Percentiles rank a stretch among this genome's conserved stretches.
These are phyloP conservation scores for Ceratocystis diversiconidia DNA, from an alignment of 2,329 filamentous ascomycete genomes.

Conservation along the genomic window DNA sequence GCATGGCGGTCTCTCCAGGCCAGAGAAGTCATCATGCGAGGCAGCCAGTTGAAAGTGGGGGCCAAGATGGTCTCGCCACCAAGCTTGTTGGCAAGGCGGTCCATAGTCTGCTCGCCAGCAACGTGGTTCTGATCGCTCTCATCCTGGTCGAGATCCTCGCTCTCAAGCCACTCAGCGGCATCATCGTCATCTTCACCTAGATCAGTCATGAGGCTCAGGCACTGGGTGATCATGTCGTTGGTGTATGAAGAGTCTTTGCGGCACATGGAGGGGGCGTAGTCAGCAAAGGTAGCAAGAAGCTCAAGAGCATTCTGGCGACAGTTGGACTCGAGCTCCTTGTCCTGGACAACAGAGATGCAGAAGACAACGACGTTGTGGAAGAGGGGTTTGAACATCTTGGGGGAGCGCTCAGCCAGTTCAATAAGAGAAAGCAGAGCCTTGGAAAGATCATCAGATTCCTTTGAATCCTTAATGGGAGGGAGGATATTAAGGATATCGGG, in stretches of 20 bases:
- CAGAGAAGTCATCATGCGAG: constrained; percentile 90
- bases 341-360: constrained; percentile 82
- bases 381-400: constrained; percentile 94
- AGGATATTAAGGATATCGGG: constrained; percentile 89
- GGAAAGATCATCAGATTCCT: constrained; percentile 81
- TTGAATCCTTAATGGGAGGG: constrained; percentile 80
- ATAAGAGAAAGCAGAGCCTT: constrained; percentile 84
- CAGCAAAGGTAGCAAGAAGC: constrained; percentile 94
- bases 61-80: constrained; percentile 85
- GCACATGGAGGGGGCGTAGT: constrained; percentile 88
- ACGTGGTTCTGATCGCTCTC: constrained; percentile 97
- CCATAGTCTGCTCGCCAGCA: constrained; percentile 96
- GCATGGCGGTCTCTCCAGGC: constrained; percentile 93
- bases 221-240: constrained; percentile 95
- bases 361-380: constrained; percentile 90
- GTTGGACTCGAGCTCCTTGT: constrained; percentile 84
- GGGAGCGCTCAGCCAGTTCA: constrained; percentile 82
- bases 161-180: constrained; percentile 80
- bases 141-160: constrained; percentile 88
- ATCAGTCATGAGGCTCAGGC: constrained; percentile 94
- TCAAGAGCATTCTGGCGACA: constrained; percentile 90
- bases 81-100: constrained; percentile 90
- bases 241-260: constrained; percentile 87
- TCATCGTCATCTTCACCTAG: constrained; percentile 90
- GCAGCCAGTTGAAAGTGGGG: constrained; percentile 92